Evolutionary conservation across 2,329 filamentous ascomycete species (phyloP).

Genomic region (Epichloe baconii): DNA sequence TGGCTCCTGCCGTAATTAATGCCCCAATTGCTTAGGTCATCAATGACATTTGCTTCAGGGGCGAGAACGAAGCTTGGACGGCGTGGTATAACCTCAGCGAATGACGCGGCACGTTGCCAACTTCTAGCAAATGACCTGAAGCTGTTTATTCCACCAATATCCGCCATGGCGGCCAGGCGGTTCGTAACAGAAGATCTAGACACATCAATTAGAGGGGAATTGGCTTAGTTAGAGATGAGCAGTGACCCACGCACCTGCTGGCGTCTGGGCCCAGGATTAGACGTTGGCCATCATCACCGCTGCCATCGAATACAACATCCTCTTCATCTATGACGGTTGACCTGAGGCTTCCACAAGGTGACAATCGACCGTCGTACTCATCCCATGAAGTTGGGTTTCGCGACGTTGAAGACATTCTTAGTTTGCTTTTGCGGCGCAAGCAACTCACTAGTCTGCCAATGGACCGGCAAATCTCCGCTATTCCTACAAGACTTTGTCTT

Average conservation of each 20-base stretch:
- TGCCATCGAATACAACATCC: slow-evolving; percentile 31
- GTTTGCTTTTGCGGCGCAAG: not conserved
- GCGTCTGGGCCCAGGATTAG: slow-evolving; percentile 13
- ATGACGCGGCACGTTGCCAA: slow-evolving; percentile 82
- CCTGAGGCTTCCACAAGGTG: slow-evolving; percentile 29
- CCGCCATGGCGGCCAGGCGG: slow-evolving; percentile 43
- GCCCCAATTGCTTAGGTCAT: slow-evolving; percentile 12
- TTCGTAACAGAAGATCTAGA: slow-evolving; percentile 45
- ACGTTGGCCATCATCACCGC: slow-evolving; percentile 19
- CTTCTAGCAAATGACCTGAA: slow-evolving; percentile 87
- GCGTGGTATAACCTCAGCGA: slow-evolving; percentile 75
- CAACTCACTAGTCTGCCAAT: not conserved
- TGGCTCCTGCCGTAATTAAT: slow-evolving; percentile 29
- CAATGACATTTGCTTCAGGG: slow-evolving; percentile 31
- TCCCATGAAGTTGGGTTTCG: slow-evolving; percentile 32
- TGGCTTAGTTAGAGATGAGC: not conserved
- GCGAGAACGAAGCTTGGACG: slow-evolving; percentile 60
- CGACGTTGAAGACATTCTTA: slow-evolving; percentile 8
- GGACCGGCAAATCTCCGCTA: not conserved
- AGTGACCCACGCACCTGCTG: slow-evolving; percentile 16
- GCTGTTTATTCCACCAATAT: slow-evolving; percentile 84
- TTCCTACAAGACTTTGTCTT: not conserved
- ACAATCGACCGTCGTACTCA: slow-evolving; percentile 30
- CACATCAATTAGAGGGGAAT: not conserved
- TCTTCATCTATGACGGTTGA: slow-evolving; percentile 31